A percentile compares a stretch with the other conserved stretches of the same genome.
Evolutionary conservation across 768 basidiomycete genomes (phyloP).

Genomic region (Leccinum disarticulatum): DNA sequence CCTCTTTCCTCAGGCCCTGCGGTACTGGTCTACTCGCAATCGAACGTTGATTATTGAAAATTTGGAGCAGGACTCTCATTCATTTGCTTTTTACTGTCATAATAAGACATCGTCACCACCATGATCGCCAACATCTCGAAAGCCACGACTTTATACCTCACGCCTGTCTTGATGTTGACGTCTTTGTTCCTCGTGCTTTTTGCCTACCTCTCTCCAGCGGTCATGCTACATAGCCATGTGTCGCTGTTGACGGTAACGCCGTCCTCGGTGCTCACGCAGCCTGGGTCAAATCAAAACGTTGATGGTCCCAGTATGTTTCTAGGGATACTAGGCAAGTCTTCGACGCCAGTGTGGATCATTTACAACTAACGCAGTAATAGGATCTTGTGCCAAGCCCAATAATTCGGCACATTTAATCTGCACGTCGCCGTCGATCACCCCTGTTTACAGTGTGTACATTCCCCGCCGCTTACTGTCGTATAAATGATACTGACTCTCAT

Average conservation of each 20-base stretch:
- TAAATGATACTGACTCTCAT: background rate
- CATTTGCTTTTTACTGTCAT: background rate
- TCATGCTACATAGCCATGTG: slow-evolving; percentile 60
- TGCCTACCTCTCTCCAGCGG: slow-evolving; percentile 63
- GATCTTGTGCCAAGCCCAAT: slow-evolving; percentile 61
- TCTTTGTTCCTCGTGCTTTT: slow-evolving; percentile 66
- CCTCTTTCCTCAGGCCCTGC: slow-evolving; percentile 10
- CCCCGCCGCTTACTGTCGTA: background rate
- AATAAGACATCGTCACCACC: slow-evolving; percentile 1
- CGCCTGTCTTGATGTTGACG: slow-evolving; percentile 64
- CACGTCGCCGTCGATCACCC: slow-evolving; percentile 51
- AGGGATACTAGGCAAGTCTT: slow-evolving; percentile 61
- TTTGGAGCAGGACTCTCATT: slow-evolving; percentile 24
- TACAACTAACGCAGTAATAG: slow-evolving; percentile 34
- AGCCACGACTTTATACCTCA: slow-evolving; percentile 63
- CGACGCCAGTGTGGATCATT: background rate
- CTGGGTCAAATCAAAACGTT: slow-evolving; percentile 33
- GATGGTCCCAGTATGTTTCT: slow-evolving; percentile 72
- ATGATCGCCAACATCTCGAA: slow-evolving; percentile 77
- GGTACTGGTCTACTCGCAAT: slow-evolving; percentile 26
- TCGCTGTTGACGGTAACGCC: slow-evolving; percentile 65
- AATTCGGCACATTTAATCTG: slow-evolving; percentile 55
- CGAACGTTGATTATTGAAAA: background rate
- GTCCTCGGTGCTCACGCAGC: slow-evolving; percentile 42
- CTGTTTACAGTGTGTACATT: slow-evolving; percentile 55